These are phyloP conservation scores for Artomyces pyxidatus DNA, from an alignment of 768 basidiomycete genomes.

Conservation along the genomic window DNA sequence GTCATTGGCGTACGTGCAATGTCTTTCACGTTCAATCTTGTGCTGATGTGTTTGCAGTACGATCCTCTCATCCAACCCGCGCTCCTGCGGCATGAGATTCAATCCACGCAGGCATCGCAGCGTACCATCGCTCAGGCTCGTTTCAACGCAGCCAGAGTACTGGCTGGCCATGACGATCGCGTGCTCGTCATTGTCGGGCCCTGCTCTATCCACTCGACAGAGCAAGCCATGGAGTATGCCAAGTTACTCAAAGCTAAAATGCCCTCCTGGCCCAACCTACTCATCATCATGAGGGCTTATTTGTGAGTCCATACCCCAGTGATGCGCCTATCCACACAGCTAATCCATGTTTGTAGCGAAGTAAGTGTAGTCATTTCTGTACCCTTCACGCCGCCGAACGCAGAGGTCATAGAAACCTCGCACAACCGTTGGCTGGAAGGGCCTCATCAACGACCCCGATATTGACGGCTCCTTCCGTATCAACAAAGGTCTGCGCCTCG, in stretches of 20 bases:
- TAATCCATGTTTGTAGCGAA: slow-evolving; percentile 25
- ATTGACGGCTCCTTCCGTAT: slow-evolving; percentile 94
- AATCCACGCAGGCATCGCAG: slow-evolving; percentile 53
- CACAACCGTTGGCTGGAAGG: slow-evolving; percentile 98
- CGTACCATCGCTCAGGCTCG: slow-evolving; percentile 76
- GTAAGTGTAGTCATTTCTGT: slow-evolving; percentile 18
- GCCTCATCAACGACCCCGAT: slow-evolving; percentile 89
- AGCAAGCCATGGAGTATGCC: slow-evolving; percentile 81
- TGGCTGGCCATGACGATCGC: slow-evolving; percentile 80
- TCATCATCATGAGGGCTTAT: slow-evolving; percentile 95
- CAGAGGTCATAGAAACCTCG: slow-evolving; percentile 67
- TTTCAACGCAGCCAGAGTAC: slow-evolving; percentile 66
- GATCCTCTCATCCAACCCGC: slow-evolving; percentile 95
- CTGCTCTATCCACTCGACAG: slow-evolving; percentile 88
- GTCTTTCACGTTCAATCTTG: background rate
- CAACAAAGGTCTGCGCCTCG: slow-evolving; percentile 90
- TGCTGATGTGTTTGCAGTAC: slow-evolving; percentile 45
- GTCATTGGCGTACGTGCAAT: slow-evolving; percentile 60
- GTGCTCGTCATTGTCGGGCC: slow-evolving; percentile 91
- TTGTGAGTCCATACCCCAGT: slow-evolving; percentile 54
- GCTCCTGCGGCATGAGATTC: slow-evolving; percentile 81
- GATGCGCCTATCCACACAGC: slow-evolving; percentile 1
- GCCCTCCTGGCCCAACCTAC: slow-evolving; percentile 61
- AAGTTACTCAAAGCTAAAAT: slow-evolving; percentile 61
- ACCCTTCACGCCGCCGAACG: background rate